Percentiles rank a stretch among this genome's conserved stretches.
Conservation (phyloP, 139 green algal species). For the Chloropicon primus region DNA sequence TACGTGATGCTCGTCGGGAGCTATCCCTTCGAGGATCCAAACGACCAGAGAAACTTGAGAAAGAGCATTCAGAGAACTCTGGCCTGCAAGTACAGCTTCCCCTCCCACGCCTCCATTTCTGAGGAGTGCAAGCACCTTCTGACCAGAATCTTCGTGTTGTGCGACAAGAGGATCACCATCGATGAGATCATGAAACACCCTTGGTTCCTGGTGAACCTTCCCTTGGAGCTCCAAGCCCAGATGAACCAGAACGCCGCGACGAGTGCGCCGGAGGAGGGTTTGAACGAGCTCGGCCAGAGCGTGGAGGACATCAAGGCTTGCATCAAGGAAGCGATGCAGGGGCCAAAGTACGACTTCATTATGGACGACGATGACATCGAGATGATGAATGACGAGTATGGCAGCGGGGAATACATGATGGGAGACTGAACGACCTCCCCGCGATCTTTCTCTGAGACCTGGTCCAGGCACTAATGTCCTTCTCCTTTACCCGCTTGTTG, state of each 20-base stretch:
- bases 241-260: background rate
- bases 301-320: background rate
- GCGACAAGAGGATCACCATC: constrained; percentile 54
- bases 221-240: constrained; percentile 9
- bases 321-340: background rate
- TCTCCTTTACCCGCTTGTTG: no score
- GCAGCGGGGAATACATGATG: background rate
- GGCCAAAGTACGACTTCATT: background rate
- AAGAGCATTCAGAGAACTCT: constrained; percentile 75
- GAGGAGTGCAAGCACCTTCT: constrained; percentile 37
- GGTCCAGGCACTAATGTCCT: no score
- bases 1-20: constrained; percentile 96
- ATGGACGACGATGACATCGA: background rate
- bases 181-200: constrained; percentile 68
- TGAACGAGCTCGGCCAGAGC: background rate
- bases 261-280: background rate
- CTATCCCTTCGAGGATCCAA: constrained; percentile 97
- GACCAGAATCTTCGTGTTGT: constrained; percentile 33
- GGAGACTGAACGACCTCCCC: background rate
- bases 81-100: constrained; percentile 4
- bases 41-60: constrained; percentile 89
- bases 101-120: constrained; percentile 9
- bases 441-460: no score
- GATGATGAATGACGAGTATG: background rate
- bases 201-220: constrained; percentile 84